Conservation (phyloP, 78 protist genomes). For the Capsaspora owczarzaki region DNA sequence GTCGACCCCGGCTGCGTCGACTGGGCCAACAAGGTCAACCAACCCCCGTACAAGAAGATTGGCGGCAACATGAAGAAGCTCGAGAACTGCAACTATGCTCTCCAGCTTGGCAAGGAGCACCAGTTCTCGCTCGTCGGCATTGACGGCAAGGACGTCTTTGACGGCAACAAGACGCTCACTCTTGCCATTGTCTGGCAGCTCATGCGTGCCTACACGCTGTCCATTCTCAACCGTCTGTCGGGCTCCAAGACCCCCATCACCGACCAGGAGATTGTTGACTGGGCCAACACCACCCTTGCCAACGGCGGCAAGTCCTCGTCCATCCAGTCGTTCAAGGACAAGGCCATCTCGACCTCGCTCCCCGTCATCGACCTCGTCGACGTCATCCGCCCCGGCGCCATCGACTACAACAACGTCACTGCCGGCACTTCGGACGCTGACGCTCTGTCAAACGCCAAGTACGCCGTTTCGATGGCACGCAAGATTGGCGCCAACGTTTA, state of each 20-base stretch:
- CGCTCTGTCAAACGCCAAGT: constrained; percentile 65
- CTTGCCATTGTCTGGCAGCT: constrained; percentile 79
- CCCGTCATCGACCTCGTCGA: constrained; percentile 66
- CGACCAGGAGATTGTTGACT: constrained; percentile 41
- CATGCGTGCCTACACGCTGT: constrained; percentile 54
- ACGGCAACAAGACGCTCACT: constrained; percentile 67
- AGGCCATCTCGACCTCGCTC: constrained; percentile 28
- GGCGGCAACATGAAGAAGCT: constrained; percentile 57
- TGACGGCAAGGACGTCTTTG: constrained; percentile 74
- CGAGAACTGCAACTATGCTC: constrained; percentile 77
- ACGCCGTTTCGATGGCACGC: constrained; percentile 74
- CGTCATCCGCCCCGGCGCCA: constrained; percentile 60
- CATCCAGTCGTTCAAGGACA: constrained; percentile 68
- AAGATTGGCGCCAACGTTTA: constrained; percentile 81
- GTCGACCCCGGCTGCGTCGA: constrained; percentile 72
- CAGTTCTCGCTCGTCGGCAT: constrained; percentile 63
- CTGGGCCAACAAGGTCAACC: constrained; percentile 46
- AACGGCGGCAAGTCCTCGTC: constrained; percentile 55
- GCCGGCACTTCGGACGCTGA: constrained; percentile 44
- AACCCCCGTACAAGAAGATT: constrained; percentile 28
- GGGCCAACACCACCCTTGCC: constrained; percentile 17
- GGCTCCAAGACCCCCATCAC: constrained; percentile 11
- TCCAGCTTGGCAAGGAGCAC: constrained; percentile 46
- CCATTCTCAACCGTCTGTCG: constrained; percentile 17
- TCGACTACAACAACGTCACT: constrained; percentile 47